These are phyloP conservation scores for Pelargonium myrrhifolium DNA, from an alignment of 441 rosid species.

Conservation along the genomic window DNA sequence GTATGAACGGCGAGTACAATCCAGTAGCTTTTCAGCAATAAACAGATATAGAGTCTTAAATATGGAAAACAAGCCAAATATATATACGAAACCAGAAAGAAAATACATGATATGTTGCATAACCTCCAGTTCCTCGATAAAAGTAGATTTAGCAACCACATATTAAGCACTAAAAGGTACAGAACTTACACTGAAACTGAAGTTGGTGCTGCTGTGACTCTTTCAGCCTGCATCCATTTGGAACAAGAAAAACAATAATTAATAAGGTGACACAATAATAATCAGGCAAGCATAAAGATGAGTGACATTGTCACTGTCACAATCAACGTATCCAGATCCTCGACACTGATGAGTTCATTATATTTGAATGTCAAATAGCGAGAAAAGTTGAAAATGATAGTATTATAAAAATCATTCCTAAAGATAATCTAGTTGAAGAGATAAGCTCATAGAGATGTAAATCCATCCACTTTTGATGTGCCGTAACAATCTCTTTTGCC, in stretches of 20 bases:
- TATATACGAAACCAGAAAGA: background rate
- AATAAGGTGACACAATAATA: conserved; percentile 11
- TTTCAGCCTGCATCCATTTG: conserved; percentile 53
- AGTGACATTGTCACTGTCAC: too few species aligned
- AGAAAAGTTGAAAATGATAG: background rate
- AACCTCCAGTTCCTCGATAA: background rate
- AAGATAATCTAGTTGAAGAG: background rate
- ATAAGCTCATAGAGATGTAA: background rate
- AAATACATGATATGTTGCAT: background rate
- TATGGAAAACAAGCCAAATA: background rate
- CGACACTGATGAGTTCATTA: background rate
- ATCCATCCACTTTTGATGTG: background rate
- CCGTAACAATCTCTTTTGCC: background rate
- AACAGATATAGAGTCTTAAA: background rate
- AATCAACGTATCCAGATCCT: background rate
- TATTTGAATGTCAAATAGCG: background rate
- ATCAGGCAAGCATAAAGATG: background rate
- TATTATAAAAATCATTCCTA: background rate
- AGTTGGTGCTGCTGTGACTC: conserved; percentile 56
- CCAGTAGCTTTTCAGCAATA: conserved; percentile 1
- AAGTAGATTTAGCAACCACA: background rate
- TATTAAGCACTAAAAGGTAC: conserved; percentile 6
- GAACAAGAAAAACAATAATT: conserved; percentile 14
- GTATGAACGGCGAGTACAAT: background rate
- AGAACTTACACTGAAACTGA: conserved; percentile 88